Evolutionary conservation across 2,329 filamentous ascomycete genomes (phyloP).

Genomic region (Trichoderma sp.): DNA sequence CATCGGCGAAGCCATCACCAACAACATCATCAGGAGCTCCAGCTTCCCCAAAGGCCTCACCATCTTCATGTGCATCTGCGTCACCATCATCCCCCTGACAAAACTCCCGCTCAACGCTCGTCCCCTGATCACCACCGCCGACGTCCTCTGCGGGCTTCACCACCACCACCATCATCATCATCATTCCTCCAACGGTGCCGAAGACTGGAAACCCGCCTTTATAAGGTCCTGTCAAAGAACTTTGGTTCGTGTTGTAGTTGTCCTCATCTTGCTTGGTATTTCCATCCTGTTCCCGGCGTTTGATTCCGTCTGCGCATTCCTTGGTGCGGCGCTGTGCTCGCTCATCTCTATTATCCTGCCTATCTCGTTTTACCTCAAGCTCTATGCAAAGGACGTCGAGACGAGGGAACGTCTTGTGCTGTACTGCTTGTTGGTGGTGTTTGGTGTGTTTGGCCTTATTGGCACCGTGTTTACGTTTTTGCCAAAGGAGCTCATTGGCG

Average conservation of each 20-base stretch:
- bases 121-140: conserved; percentile 81
- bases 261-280: conserved; percentile 72
- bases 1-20: conserved; percentile 86
- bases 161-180: conserved; percentile 33
- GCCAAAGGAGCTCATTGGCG: conserved; percentile 70
- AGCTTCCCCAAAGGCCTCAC: conserved; percentile 73
- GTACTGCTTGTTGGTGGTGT: conserved; percentile 67
- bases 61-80: conserved; percentile 78
- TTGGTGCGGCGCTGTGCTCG: conserved; percentile 88
- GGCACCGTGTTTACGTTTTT: conserved; percentile 88
- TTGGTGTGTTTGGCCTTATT: conserved; percentile 65
- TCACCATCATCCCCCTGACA: conserved; percentile 89
- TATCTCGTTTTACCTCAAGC: conserved; percentile 82
- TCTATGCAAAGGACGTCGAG: conserved; percentile 73
- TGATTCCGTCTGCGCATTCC: conserved; percentile 85
- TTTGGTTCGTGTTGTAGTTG: conserved; percentile 62
- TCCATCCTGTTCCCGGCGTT: conserved; percentile 71
- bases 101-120: conserved; percentile 91
- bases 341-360: conserved; percentile 91
- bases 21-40: conserved; percentile 73
- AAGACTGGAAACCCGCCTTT: conserved; percentile 38
- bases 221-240: conserved; percentile 50
- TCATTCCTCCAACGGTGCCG: conserved; percentile 35
- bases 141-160: conserved; percentile 76
- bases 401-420: conserved; percentile 61